phyloP scores from a whole-genome alignment of 208 protist genomes.

The Trypanosoma avium region DNA sequence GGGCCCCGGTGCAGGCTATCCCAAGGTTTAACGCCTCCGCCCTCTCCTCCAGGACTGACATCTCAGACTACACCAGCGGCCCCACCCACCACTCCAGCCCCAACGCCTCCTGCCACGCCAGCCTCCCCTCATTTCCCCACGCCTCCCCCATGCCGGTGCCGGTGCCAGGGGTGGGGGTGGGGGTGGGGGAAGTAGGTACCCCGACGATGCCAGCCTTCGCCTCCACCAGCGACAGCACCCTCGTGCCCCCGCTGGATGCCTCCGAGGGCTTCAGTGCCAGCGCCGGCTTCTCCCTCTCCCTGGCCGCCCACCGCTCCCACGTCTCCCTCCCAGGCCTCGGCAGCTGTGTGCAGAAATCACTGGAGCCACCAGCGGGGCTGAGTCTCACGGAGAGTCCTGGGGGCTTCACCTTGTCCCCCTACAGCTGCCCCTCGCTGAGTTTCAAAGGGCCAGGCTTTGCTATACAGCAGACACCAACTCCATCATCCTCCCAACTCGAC shows the following conservation, averaged over 20 bases:
- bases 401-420: background rate
- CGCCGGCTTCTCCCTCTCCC: no score
- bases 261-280: no score
- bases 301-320: no score
- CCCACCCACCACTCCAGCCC: background rate
- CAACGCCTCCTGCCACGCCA: background rate
- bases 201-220: no score
- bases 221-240: no score
- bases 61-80: background rate
- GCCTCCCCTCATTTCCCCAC: no score
- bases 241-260: no score
- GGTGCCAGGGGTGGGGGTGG: background rate
- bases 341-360: background rate
- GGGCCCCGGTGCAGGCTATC: slow-evolving; percentile 33
- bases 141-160: no score
- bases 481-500: background rate
- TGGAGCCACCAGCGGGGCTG: background rate
- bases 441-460: no score
- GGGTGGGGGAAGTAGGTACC: no score
- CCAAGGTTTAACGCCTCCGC: background rate
- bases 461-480: background rate
- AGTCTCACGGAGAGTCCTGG: background rate
- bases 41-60: background rate
- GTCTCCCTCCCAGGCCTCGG: background rate
- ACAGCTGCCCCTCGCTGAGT: background rate